Base-by-base conservation (phyloP, 2,329 filamentous ascomycete species). In the Escovopsis sp. region DNA sequence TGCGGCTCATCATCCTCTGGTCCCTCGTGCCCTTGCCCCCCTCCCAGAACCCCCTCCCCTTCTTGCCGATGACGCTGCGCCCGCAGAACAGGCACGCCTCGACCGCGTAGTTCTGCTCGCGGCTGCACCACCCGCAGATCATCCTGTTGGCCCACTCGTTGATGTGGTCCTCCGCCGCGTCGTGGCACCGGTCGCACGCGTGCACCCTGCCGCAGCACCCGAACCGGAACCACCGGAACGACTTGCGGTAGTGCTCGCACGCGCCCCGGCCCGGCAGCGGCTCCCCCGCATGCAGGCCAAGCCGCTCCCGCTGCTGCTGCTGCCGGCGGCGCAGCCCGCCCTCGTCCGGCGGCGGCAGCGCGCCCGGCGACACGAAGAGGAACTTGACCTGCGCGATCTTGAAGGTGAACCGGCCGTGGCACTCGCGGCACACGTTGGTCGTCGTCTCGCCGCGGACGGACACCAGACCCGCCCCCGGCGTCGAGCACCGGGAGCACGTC, bases 121-220 rank as follows among this genome's bases (percentile, higher is more conserved):
- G 68, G 48, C 80, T 85, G 59, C 84, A 85, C 65, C 72, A 82
- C 7, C 81, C 81, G 57, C 83, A 89, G 31, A 89, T 76, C 83
- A 91, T 91, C 39, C 84, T 69, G 53, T 81, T 85, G 7, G 85
- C 85, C 70, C 84, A 85, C 62, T 91, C 85, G 48, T 84, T 79
- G 7, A 72, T 64, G 61, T 93, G 85, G 39, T 81, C 78, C 50
- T 78, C 75, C 9, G 63, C 70, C 13, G 64, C 70, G 56, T 91
- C 84, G 53, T 93, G 85, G 60, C 85, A 93, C 62, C 72, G 74
- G 53, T 80, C 76, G 57, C 76, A 80, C n/a, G 74, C 55, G 50
- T 75, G 66, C 32, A 79, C 72, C 43, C 68, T 66, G 39, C 58
- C 59, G 57, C 74, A 79, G 61, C 76, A 79, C 46, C 70, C 71